Evolutionary conservation across 306 rosid genomes (phyloP), one percentile per base, ranked within the genome.

Genomic region (Malus asiatica): DNA sequence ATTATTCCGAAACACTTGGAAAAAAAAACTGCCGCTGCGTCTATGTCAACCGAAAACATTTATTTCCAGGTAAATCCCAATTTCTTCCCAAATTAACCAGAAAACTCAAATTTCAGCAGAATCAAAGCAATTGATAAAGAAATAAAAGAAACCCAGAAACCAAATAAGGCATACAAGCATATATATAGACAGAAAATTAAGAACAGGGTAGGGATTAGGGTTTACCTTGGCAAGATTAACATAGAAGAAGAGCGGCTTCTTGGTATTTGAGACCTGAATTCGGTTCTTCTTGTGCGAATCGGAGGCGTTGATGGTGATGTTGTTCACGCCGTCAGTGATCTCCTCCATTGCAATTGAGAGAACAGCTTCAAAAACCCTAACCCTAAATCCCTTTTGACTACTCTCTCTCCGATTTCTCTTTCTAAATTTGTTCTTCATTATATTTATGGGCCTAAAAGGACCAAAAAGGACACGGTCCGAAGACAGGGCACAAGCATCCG

Each of bases 231-330:
- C 86, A 18, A 85, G 81, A 82, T 85, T 85, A 67, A 85, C 88
- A 61, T 81, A 85, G 86, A 85, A 85, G 78, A 85, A 85, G 61
- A 85, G 77, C 11, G 88, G 88, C 65, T 82, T 85, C 55, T 85
- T 85, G 77, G 88, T 81, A 55, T 81, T 85, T 35, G 88, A 84
- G 35, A 84, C 88, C 70, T 84, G 88, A 79, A 85, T 85, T 23
- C 88, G 86, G 63, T 85, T 85, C 84, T 82, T 85, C 78, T 82
- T 82, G 46, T 72, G 82, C 1, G 72, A 44, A 44, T 81, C 83
- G 15, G 83, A 4, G 52, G 38, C 13, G 71, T 7, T 70, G 59
- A 82, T 18, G 72, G 18, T 60, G 12, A 85, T 77, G 75, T 77
- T 73, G 63, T 68, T 79, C 20, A 85, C 78, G 11, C 81, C 83